Base-by-base conservation (phyloP, 2,329 filamentous ascomycete species). In the Colletotrichum graminicola region DNA sequence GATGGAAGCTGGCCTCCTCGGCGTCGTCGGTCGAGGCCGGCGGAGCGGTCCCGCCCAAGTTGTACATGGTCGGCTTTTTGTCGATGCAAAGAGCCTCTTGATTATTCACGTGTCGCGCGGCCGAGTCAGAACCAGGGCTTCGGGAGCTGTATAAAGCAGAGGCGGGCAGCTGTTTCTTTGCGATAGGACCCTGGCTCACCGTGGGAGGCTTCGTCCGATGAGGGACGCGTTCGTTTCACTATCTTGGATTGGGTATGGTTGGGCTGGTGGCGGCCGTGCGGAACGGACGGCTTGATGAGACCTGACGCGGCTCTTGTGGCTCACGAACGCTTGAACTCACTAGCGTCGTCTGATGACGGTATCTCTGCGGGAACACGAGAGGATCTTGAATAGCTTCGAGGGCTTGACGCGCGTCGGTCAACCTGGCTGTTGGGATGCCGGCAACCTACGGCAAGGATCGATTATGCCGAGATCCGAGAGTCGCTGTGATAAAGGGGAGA, bases 181-280 rank as follows among this genome's bases (percentile, higher is more conserved):
- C 59, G 43, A 26, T 23, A 32, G 26, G 26, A 18, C 29, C 47
- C 14, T 18, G 45, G 8, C n/a, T 3, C 36, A 67, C 62, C 43
- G 73, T 71, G 75, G 78, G 78, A 23, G 26, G 32, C 10, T 32
- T 51, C 67, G 62, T 67, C 63, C 62, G 67, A 67, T 71, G 32
- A n/a, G 21, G 10, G 55, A 26, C 51, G 63, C 43, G 67, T 71
- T 71, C 63, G 67, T 71, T 67, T 71, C 67, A 62, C 67, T 66
- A 67, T 62, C 56, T 23, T 62, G 6, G 14, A 29, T 62, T 32
- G 51, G 56, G 67, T 39, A 56, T 56, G 51, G 63, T 66, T 36
- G 26, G 60, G 34, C 47, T 43, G 67, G 65, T 34, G 23, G 26
- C 32, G 65, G 39, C 57, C 47, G 68, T 60, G 68, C 68, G 68